Evolutionary conservation across 805 yeast genomes (phyloP), one percentile per base, ranked within the genome.

Genomic region (Candida patagonica): DNA sequence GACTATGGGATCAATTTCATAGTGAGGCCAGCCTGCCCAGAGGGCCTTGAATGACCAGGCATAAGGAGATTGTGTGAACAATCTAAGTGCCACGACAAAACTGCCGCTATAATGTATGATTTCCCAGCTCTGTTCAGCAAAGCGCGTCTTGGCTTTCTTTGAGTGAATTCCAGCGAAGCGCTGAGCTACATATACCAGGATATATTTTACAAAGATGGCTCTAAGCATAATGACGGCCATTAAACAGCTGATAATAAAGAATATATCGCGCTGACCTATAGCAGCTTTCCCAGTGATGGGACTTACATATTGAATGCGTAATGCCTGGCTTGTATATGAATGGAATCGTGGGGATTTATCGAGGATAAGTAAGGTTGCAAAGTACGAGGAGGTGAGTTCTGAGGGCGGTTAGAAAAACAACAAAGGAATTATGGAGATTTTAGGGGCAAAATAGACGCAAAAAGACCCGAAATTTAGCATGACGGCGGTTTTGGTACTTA

Each of bases 71-170:
- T 67, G 44, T 43, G 57, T 60, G 52, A 80, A 78, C 13, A 86
- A 60, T 43, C 66, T 66, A 42, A 72, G 60, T 0, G 94, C 95
- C 42, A 63, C 62, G 1, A 56, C 34, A 55, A 78, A 77, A 7
- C 83, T 71, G 8, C 61, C 49, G 5, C 70, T 49, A 62, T 76
- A 83, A 56, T 81, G 83, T 5, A 73, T 51, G 13, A 74, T 56
- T 25, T 74, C 66, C 95, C 95, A 87, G 37, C 85, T 78, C 65
- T 86, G 96, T 60, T 86, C 96, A 42, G 85, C 81, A 55, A 83
- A 86, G 42, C 95, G 70, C 41, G 73, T 73, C 17, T 67, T 63
- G 0, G 80, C 72, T 50, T 76, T 78, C 12, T 56, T 57, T 2
- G 68, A 60, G 29, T 58, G 58, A 36, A 82, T 74, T 19, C 71